Evolutionary conservation across 345 rosid species (phyloP), one percentile per base, ranked within the genome.

Genomic region (Murraya paniculata): DNA sequence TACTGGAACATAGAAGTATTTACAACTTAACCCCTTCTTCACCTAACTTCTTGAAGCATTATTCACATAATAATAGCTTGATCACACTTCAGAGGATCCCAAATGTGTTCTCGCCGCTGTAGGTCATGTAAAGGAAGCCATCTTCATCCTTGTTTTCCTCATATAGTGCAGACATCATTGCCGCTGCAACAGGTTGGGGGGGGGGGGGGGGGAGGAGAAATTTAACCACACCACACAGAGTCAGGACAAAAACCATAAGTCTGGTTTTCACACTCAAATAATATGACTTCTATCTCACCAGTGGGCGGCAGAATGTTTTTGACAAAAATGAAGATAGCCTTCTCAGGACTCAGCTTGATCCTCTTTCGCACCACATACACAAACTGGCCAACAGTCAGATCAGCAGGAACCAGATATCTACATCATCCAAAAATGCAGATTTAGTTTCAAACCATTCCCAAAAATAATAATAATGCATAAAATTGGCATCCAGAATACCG

Each of bases 141-240:
- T 95, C 99, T 85, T 92, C 98, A 71, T 95, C 99, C 85, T 91
- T 93, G 88, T 93, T 92, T 83, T 95, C 99, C 77, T 95, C 98
- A 22, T 91, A 94, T 53, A 94, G 91, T 27, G 98, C 91, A 68
- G 97, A 91, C 98, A 96, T 91, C 98, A 92, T 82, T 13, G 99
- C 94, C 75, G 97, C 99, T 96, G 87, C 57, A 67, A 80, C 72
- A n/a, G n/a, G n/a, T n/a, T n/a, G n/a, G n/a, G n/a, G n/a, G n/a
- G n/a, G n/a, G n/a, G n/a, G n/a, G n/a, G n/a, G n/a, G n/a, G n/a
- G n/a, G n/a, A n/a, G n/a, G n/a, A n/a, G n/a, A n/a, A n/a, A n/a
- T n/a, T n/a, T n/a, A n/a, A n/a, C n/a, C n/a, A n/a, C 50, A 50
- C 36, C 7, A 33, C 3, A 30, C 36, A 62, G 59, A 62, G 13